phyloP scores from a whole-genome alignment of 768 basidiomycete genomes.

The Aureoboletus auriporus region DNA sequence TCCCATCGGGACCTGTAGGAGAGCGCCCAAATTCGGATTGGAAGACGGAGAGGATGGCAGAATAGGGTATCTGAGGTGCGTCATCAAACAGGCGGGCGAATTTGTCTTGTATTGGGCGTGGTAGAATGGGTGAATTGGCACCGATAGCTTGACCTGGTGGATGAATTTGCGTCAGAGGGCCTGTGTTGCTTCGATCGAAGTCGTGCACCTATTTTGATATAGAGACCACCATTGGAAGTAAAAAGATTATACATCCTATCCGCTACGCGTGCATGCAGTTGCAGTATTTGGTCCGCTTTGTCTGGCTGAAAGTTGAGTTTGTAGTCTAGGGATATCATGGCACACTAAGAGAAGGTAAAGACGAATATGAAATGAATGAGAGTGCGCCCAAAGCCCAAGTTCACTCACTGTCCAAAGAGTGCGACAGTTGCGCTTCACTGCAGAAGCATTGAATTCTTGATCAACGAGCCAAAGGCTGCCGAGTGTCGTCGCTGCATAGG shows the following conservation, averaged over 20 bases:
- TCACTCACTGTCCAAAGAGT: slow-evolving; percentile 47
- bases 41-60: slow-evolving; percentile 65
- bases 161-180: neutral
- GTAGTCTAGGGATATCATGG: slow-evolving; percentile 73
- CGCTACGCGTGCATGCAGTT: slow-evolving; percentile 82
- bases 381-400: too few relatives aligned
- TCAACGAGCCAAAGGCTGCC: slow-evolving; percentile 37
- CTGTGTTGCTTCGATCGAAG: neutral
- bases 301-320: slow-evolving; percentile 82
- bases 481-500: slow-evolving; percentile 24
- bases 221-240: slow-evolving; percentile 78
- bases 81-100: slow-evolving; percentile 85
- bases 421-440: slow-evolving; percentile 42
- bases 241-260: slow-evolving; percentile 72
- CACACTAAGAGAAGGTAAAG: slow-evolving; percentile 43
- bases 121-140: slow-evolving; percentile 82
- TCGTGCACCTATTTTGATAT: slow-evolving; percentile 71
- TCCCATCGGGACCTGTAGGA: slow-evolving; percentile 61
- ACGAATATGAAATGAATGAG: neutral
- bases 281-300: slow-evolving; percentile 68
- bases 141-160: slow-evolving; percentile 67
- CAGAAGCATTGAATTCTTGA: slow-evolving; percentile 44
- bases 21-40: slow-evolving; percentile 61
- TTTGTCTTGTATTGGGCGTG: slow-evolving; percentile 75
- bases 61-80: slow-evolving; percentile 80